Base-by-base conservation (phyloP, 352 stramenopile genomes). In the Phytophthora melonis region DNA sequence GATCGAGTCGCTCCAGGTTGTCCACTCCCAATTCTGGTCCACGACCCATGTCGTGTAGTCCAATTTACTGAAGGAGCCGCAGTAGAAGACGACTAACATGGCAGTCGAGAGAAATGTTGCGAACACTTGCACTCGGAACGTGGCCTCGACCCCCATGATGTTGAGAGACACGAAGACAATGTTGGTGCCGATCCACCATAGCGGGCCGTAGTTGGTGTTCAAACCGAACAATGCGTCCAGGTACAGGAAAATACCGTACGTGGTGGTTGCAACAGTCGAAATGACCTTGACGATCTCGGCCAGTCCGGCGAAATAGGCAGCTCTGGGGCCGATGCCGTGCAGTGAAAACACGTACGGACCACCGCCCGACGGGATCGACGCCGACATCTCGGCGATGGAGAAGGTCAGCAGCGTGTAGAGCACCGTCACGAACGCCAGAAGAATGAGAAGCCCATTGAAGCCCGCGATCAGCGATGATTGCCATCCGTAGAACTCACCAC, bases 391-490 rank as follows among this genome's bases (percentile, higher is more conserved):
- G 23, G 84, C 84, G 75, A 93, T 91, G 3, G 86, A 92, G 74
- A 93, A 93, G 8, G 84, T 80, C n/a, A 93, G 75, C 57, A 92
- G 55, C 58, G 84, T 78, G 74, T 92, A 93, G n/a, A 92, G 77
- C 47, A 89, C 65, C 13, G 86, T 92, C 39, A 90, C 83, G 67
- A 91, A 77, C 36, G 70, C 61, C 54, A 93, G 65, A 52, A 91
- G 84, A 58, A 93, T 58, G 32, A 91, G 76, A 8, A 90, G 64
- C 43, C 85, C 85, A 41, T 87, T 70, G 73, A 90, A 93, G 18
- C 85, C 85, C 1, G 85, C 80, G 47, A 85, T 79, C 14, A 93
- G 70, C 5, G 79, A 79, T 3, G 83, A 76, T 64, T 93, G 86
- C 86, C 86, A 93, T 52, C 86, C 86, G 67, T 88, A 93, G 59